Base-by-base conservation (phyloP, 2,329 filamentous ascomycete genomes). In the Cordyceps cicadae region DNA sequence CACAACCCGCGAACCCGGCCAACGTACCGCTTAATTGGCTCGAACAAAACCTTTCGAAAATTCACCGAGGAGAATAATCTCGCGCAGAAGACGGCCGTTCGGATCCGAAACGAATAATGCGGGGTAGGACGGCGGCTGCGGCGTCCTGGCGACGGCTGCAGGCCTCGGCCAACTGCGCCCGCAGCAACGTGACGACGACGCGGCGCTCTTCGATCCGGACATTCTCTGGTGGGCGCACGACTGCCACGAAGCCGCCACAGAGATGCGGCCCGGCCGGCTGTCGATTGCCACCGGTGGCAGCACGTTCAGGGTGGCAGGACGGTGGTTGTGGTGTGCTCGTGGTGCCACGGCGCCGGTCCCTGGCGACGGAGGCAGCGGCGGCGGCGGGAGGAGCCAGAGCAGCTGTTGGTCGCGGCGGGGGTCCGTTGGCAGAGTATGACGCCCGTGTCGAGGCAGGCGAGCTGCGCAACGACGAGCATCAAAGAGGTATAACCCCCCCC, bases 381-480 rank as follows among this genome's bases (percentile, higher is more conserved):
- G 29, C 29, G 6, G 24, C 24, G 24, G 29, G 29, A 29, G 62
- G 64, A 19, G 51, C 57, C 26, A 34, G 51, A 41, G 52, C 62
- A 6, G 74, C 76, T 52, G 70, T 74, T 49, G 71, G 78, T 63
- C 70, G 74, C 48, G 71, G 78, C 63, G 92, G 92, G 0, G 29
- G 34, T 14, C 94, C 94, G 2, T 81, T 97, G 69, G 82, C 86
- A 65, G 93, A 97, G 74, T 99, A 99, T 73, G 88, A 97, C 72
- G 80, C 82, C 62, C 84, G 93, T 52, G 92, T 99, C 9, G 79
- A 85, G 52, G 77, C 80, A 49, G 90, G 92, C 12, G 78, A 84
- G 54, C 73, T 99, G 65, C 83, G 88, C 65, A 90, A 97, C 72
- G 94, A 99, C 71, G 86, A 91, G 65, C 90, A 97, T 74, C 94